Evolutionary conservation across 495 filamentous ascomycete species (phyloP).

Genomic region (Pyrenula aspistea): DNA sequence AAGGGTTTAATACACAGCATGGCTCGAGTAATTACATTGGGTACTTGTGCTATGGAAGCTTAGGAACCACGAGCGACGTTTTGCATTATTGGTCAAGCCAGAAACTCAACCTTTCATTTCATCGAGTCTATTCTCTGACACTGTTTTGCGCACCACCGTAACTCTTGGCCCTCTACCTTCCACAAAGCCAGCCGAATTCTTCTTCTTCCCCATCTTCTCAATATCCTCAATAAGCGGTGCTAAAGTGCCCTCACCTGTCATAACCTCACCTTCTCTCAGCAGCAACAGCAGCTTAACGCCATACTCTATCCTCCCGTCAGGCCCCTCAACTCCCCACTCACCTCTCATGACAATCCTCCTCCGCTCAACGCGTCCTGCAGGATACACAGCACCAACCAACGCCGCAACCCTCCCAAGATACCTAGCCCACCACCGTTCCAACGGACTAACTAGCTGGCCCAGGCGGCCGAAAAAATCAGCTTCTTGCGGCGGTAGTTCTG

Average conservation of each 20-base stretch:
- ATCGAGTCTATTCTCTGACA: too few relatives aligned
- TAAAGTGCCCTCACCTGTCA: constrained; percentile 6
- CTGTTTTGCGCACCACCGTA: constrained; percentile 11
- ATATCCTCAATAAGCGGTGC: constrained; percentile 20
- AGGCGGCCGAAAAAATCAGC: constrained; percentile 31
- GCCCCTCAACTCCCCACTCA: constrained; percentile 15
- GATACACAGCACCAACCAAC: constrained; percentile 38
- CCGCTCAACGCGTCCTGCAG: constrained; percentile 30
- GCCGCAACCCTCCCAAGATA: constrained; percentile 44
- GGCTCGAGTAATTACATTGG: too few relatives aligned
- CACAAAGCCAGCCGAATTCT: constrained; percentile 40
- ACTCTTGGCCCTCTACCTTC: too few relatives aligned
- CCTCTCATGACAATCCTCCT: constrained; percentile 16
- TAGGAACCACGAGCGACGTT: too few relatives aligned
- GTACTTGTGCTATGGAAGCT: too few relatives aligned
- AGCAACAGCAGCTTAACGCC: constrained; percentile 15
- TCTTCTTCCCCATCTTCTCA: constrained; percentile 48
- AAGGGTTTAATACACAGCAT: too few relatives aligned
- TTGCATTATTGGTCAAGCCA: too few relatives aligned
- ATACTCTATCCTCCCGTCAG: constrained; percentile 15
- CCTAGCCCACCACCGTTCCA: constrained; percentile 48
- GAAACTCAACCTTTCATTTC: too few relatives aligned
- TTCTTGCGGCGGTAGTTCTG: constrained; percentile 44
- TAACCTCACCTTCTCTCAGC: constrained; percentile 17
- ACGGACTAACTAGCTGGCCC: constrained; percentile 28